phyloP scores from a whole-genome alignment of 371 early-diverging fungal species.

The Mortierella sp. region DNA sequence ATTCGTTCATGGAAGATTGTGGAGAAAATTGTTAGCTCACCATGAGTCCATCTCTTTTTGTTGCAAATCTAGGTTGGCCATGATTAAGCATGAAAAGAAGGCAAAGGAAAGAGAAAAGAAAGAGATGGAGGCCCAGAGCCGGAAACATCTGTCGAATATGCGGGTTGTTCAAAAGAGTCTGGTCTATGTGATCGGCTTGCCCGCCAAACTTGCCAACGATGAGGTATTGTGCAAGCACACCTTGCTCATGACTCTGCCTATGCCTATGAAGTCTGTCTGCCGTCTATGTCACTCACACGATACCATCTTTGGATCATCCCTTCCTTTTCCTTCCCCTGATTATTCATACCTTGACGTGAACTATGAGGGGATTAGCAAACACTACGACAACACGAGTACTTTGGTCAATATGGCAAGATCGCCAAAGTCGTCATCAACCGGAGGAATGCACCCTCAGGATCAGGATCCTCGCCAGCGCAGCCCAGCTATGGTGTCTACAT shows the following conservation, averaged over 20 bases:
- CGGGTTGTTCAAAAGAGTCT: constrained; percentile 95
- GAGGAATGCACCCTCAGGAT: constrained; percentile 63
- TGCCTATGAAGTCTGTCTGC: too few relatives aligned
- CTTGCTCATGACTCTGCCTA: too few relatives aligned
- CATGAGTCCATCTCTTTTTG: not conserved
- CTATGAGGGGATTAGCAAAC: constrained; percentile 12
- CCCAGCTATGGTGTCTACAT: constrained; percentile 83
- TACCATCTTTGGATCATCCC: too few relatives aligned
- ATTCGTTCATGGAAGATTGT: too few relatives aligned
- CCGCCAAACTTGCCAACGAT: constrained; percentile 85
- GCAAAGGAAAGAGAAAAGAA: constrained; percentile 90
- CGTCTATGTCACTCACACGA: too few relatives aligned
- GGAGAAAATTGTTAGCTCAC: not conserved
- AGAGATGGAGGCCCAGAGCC: constrained; percentile 87
- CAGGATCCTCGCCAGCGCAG: constrained; percentile 56
- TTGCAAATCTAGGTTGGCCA: constrained; percentile 56
- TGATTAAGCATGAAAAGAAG: constrained; percentile 81
- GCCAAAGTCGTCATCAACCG: constrained; percentile 87
- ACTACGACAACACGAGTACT: constrained; percentile 83
- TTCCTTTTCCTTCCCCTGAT: not conserved
- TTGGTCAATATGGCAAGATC: constrained; percentile 96
- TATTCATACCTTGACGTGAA: not conserved
- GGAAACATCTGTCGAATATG: constrained; percentile 89
- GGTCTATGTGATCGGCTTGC: constrained; percentile 94
- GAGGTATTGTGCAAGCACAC: constrained; percentile 66